Base-by-base conservation (phyloP, 305 asterid genomes). In the Nicotiana rustica region DNA sequence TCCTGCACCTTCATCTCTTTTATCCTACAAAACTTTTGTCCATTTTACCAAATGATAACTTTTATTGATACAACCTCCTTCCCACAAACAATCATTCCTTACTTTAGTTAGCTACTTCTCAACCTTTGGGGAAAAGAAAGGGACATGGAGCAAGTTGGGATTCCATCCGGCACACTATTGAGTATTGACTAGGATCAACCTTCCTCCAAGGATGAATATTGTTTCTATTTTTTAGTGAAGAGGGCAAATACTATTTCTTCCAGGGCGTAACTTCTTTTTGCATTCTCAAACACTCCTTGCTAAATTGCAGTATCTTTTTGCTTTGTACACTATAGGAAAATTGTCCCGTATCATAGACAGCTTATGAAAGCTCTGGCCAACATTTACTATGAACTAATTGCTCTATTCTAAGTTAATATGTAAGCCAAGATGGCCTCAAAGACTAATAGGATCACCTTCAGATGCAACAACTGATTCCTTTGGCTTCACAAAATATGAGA, bases 211-310 rank as follows among this genome's bases (percentile, higher is more conserved):
- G 61, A 5, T 6, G 61, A 73, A 25, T 73, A 0, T 4, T 73
- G 14, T 49, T 73, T 47, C 7, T 73, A 41, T 18, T 71, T 73
- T 21, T 10, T 25, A 21, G 64, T 73, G 62, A 73, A 73, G 79
- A 73, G 2, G 41, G 14, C 6, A 49, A 25, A 49, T 49, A 21
- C n/a, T 25, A 73, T 21, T 73, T 49, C 14, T 52, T 13, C 78
- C 62, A 6, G 35, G 25, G 64, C 25, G 25, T 73, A 73, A 9
- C 10, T 65, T 49, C 10, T 73, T 73, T 71, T 49, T 19, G 3
- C 62, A 49, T 25, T 14, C 41, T 73, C 44, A 71, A 49, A 49
- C 62, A 49, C 79, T 25, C 19, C 14, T 13, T 25, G 9, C 41
- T 2, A 49, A 10, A 73, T 13, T 73, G 61, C 35, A 47, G 79